Evolutionary conservation across 1,284 basidiomycete species (phyloP).

Genomic region (Lentinula novae-zelandiae): DNA sequence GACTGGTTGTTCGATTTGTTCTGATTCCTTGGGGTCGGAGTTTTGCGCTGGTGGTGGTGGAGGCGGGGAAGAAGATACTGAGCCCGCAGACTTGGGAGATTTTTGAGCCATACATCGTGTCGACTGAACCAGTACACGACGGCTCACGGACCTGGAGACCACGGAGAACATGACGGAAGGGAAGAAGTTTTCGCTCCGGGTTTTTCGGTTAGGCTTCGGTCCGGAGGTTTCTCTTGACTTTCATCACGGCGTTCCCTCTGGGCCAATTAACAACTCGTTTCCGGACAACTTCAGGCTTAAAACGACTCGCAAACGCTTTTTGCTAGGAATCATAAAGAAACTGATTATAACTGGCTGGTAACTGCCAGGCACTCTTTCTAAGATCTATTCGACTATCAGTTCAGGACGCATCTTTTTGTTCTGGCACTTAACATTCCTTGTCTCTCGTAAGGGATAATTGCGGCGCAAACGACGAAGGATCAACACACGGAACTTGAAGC

Average conservation of each 20-base stretch:
- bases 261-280: too few relatives aligned
- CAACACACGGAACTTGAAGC: too few relatives aligned
- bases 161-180: constrained; percentile 22
- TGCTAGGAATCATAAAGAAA: too few relatives aligned
- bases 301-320: too few relatives aligned
- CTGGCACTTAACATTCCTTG: too few relatives aligned
- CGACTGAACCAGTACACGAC: constrained; percentile 27
- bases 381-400: too few relatives aligned
- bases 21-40: neutral
- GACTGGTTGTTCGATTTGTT: neutral
- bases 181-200: neutral
- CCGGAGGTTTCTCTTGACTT: neutral
- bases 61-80: constrained; percentile 11
- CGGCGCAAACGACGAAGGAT: too few relatives aligned
- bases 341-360: too few relatives aligned
- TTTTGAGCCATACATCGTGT: constrained; percentile 32
- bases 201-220: neutral
- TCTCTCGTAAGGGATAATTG: too few relatives aligned
- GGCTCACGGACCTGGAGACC: constrained; percentile 29
- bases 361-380: too few relatives aligned
- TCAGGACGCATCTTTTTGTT: too few relatives aligned
- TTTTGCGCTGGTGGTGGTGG: constrained; percentile 15
- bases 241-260: neutral
- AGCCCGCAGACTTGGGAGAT: constrained; percentile 18
- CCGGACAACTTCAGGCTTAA: too few relatives aligned